Conservation (phyloP, 2,329 filamentous ascomycete species). For the Atkinsonella hypoxylon region DNA sequence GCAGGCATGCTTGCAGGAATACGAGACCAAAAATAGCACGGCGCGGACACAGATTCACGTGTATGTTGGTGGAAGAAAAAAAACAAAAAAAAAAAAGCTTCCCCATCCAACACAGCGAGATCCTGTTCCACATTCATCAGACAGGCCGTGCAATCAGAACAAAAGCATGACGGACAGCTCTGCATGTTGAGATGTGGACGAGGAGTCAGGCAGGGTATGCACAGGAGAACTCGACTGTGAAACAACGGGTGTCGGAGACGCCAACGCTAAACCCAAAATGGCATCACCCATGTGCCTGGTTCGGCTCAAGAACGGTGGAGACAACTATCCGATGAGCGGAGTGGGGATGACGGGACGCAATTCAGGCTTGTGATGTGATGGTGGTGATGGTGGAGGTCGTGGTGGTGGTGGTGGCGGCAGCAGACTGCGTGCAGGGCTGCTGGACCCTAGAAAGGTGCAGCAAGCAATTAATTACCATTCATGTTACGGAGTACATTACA, state of each 20-base stretch:
- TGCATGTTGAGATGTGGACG: neutral
- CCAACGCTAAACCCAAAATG: too few species aligned
- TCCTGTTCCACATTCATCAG: neutral
- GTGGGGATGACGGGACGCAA: too few species aligned
- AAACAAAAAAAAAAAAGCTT: too few species aligned
- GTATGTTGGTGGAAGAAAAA: neutral
- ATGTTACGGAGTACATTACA: too few species aligned
- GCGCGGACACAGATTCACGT: neutral
- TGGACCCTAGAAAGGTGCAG: too few species aligned
- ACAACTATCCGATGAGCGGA: too few species aligned
- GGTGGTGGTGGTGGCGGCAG: too few species aligned
- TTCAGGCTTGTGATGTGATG: neutral
- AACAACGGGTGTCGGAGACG: too few species aligned
- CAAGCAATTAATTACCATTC: too few species aligned
- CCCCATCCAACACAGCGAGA: neutral
- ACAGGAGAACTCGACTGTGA: neutral
- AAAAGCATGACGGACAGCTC: neutral
- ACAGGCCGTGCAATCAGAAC: neutral
- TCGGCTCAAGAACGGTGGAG: too few species aligned
- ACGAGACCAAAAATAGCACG: constrained; percentile 7
- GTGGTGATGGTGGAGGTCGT: neutral
- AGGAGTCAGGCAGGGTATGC: neutral
- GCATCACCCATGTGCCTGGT: too few species aligned
- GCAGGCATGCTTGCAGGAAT: constrained; percentile 6
- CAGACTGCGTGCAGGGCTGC: too few species aligned